Percentiles rank a stretch among this genome's conserved stretches.
These are phyloP conservation scores for Maudiozyma serrabonitensis DNA, from an alignment of 805 yeast genomes.

Conservation along the genomic window DNA sequence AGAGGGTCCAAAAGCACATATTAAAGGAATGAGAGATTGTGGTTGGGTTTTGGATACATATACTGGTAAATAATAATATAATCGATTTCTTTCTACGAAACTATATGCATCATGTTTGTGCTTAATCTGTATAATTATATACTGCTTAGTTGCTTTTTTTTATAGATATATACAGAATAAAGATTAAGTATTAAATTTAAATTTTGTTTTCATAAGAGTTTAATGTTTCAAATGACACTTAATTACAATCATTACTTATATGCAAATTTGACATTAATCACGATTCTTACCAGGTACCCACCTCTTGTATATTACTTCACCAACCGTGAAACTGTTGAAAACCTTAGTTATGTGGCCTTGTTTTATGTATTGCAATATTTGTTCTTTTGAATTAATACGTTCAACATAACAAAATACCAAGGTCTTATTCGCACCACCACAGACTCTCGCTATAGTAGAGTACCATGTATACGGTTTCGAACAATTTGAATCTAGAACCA, in stretches of 20 bases:
- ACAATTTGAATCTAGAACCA: slow-evolving; percentile 21
- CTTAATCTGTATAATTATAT: background rate
- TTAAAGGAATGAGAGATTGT: slow-evolving; percentile 62
- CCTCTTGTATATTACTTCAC: slow-evolving; percentile 62
- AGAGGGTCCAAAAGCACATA: slow-evolving; percentile 37
- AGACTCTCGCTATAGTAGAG: slow-evolving; percentile 65
- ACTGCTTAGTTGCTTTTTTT: too few species aligned
- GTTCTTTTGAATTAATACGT: slow-evolving; percentile 33
- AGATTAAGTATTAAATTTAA: too few species aligned
- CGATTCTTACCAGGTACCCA: slow-evolving; percentile 84
- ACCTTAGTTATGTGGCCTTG: slow-evolving; percentile 11
- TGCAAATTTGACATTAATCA: slow-evolving; percentile 35
- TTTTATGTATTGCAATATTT: slow-evolving; percentile 19
- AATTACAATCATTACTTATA: background rate
- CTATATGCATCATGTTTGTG: too few species aligned
- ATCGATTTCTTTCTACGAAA: too few species aligned
- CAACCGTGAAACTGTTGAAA: slow-evolving; percentile 39
- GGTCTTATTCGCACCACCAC: slow-evolving; percentile 78
- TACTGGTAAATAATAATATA: slow-evolving; percentile 19
- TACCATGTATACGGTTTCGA: slow-evolving; percentile 47
- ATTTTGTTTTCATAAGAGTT: background rate
- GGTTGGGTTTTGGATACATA: slow-evolving; percentile 74
- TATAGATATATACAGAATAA: too few species aligned
- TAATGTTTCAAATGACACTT: too few species aligned
- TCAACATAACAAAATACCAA: slow-evolving; percentile 62